These are phyloP conservation scores for Ambrosiella beaveri DNA, from an alignment of 2,329 filamentous ascomycete genomes.

Conservation along the genomic window DNA sequence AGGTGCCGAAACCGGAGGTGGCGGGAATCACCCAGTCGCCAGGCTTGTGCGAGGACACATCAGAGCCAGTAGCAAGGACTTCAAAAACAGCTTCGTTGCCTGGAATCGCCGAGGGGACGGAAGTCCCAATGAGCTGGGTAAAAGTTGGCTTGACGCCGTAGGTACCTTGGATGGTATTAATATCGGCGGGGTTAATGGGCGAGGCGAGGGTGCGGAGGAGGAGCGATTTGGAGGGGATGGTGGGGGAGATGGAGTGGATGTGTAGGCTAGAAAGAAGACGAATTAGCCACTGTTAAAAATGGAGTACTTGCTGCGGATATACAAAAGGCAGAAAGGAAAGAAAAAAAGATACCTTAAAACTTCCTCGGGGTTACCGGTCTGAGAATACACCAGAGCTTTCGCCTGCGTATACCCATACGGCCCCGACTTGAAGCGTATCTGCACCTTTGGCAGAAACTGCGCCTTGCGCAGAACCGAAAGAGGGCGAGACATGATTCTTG, in stretches of 20 bases:
- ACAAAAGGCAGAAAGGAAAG: background rate
- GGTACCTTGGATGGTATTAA: slow-evolving; percentile 94
- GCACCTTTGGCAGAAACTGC: slow-evolving; percentile 11
- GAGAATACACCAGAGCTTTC: slow-evolving; percentile 61
- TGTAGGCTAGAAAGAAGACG: slow-evolving; percentile 35
- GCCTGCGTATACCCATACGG: slow-evolving; percentile 71
- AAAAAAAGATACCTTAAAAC: slow-evolving; percentile 38
- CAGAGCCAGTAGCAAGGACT: slow-evolving; percentile 47
- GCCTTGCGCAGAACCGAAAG: background rate
- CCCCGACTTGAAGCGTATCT: slow-evolving; percentile 35
- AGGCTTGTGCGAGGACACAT: slow-evolving; percentile 34
- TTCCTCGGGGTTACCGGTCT: slow-evolving; percentile 57
- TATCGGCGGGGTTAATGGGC: slow-evolving; percentile 91
- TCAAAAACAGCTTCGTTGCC: slow-evolving; percentile 93
- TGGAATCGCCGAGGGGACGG: slow-evolving; percentile 56
- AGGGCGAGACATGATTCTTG: background rate
- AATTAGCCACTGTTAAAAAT: background rate
- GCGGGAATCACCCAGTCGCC: slow-evolving; percentile 95
- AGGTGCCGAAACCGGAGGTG: slow-evolving; percentile 70
- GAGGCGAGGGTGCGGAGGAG: slow-evolving; percentile 78
- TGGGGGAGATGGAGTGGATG: slow-evolving; percentile 59
- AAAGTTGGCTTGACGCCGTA: slow-evolving; percentile 78
- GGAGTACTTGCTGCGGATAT: background rate
- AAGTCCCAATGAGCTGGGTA: slow-evolving; percentile 57
- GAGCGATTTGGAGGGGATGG: slow-evolving; percentile 44